These are phyloP conservation scores for Ceratobasidium sp. DNA, from an alignment of 1,284 basidiomycete genomes.

Conservation along the genomic window DNA sequence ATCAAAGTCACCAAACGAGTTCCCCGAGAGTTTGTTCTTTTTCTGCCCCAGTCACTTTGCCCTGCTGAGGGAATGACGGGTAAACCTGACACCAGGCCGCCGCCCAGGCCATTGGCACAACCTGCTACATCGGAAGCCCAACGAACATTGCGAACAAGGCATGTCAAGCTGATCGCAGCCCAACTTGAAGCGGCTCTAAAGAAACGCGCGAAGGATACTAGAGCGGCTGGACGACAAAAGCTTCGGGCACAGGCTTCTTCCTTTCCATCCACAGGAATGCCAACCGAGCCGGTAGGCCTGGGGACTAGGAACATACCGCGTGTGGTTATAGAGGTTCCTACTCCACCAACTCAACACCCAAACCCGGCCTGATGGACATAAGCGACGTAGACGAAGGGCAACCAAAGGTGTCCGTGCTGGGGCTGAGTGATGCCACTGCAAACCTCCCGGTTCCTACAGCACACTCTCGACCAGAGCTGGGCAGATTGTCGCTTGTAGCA, in stretches of 20 bases:
- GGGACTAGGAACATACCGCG: constrained; percentile 8
- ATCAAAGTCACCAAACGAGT: constrained; percentile 55
- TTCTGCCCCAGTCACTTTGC: constrained; percentile 57
- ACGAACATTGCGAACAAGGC: constrained; percentile 62
- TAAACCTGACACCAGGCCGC: constrained; percentile 33
- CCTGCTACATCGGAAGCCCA: constrained; percentile 45
- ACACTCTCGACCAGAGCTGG: constrained; percentile 35
- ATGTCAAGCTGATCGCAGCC: constrained; percentile 62
- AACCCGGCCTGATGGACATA: constrained; percentile 16
- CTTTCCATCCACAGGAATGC: not conserved
- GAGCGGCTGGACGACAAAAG: constrained; percentile 22
- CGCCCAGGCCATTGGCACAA: constrained; percentile 25
- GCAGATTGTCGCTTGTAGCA: not conserved
- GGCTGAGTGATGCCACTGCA: constrained; percentile 12
- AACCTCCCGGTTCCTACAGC: not conserved
- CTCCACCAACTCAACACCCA: constrained; percentile 26
- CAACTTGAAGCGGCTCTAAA: constrained; percentile 57
- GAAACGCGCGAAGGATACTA: constrained; percentile 45
- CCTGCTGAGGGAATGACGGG: constrained; percentile 39
- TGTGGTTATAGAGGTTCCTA: constrained; percentile 28
- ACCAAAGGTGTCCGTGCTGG: constrained; percentile 40
- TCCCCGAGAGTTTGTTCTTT: constrained; percentile 71
- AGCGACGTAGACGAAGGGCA: constrained; percentile 26
- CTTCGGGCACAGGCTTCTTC: not conserved
- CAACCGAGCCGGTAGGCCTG: not conserved